Base-by-base conservation (phyloP, 345 rosid genomes). In the Arabidopsis arenosa region DNA sequence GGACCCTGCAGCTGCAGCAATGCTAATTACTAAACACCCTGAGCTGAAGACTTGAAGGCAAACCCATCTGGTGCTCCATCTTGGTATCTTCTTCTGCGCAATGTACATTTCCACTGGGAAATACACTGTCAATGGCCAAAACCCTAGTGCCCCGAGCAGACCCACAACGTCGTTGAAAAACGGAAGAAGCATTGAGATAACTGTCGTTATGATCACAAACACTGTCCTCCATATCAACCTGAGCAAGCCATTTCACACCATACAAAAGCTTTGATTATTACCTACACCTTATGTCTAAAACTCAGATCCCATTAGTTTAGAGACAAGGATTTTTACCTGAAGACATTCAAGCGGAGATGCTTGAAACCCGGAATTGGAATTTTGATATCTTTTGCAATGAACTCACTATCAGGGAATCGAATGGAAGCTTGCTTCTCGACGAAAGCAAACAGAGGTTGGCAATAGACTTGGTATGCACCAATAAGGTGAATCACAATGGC, bases 51-150 rank as follows among this genome's bases (percentile, higher is more conserved):
- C 83, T 81, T 89, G 90, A 8, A 94, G 90, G 35, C 89, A 81
- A 2, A 92, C 56, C 98, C 98, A 89, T 65, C 79, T 90, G 6
- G 84, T 84, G 80, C 96, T 90, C 96, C 98, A 94, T 70, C 79
- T 87, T n/a, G 83, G 78, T 68, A 92, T 85, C 86, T 72, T 85
- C 89, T 76, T 91, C 26, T 84, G 93, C n/a, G 49, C 79, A 30
- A 91, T 87, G 73, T 91, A 94, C 97, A 94, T 90, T 80, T 91
- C 92, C 23, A 93, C 93, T 0, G 98, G 98, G 71, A 88, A 91
- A 17, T 91, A 91, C 2, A 94, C 98, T 0, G 95, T 88, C 48
- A 94, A 35, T 7, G 98, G 98, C 96, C 98, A 94, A 70, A 90
- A 94, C 61, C 95, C 98, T 2, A 94, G 68, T 1, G 98, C 96